Evolutionary conservation across 2,329 filamentous ascomycete genomes (phyloP).

Genomic region (Teratosphaeria epicoccoides): DNA sequence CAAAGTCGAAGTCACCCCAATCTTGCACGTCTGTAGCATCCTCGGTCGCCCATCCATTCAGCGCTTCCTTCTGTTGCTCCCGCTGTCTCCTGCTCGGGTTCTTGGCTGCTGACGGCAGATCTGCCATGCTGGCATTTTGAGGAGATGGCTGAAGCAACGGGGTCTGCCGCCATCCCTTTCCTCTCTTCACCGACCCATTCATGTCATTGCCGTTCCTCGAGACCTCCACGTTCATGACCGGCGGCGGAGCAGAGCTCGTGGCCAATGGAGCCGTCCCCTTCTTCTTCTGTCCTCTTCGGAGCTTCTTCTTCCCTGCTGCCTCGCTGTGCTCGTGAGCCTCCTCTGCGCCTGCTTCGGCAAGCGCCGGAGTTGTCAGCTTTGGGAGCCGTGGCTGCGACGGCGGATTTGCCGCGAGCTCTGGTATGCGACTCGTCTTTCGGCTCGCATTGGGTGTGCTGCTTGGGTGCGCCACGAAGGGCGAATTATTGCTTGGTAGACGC

Average conservation of each 20-base stretch:
- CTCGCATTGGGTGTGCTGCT: conserved; percentile 6
- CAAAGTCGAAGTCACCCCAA: conserved; percentile 89
- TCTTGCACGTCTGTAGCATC: conserved; percentile 92
- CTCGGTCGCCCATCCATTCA: conserved; percentile 81
- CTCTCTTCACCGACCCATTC: conserved; percentile 34
- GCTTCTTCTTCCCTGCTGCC: conserved; percentile 35
- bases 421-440: conserved; percentile 9
- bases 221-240: conserved; percentile 25
- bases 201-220: conserved; percentile 28
- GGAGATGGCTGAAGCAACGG: conserved; percentile 54
- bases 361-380: neutral
- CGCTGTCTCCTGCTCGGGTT: conserved; percentile 36
- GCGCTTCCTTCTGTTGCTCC: conserved; percentile 36
- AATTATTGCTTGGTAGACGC: conserved; percentile 26
- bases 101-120: conserved; percentile 10
- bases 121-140: conserved; percentile 28
- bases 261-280: conserved; percentile 16
- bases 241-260: conserved; percentile 15
- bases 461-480: conserved; percentile 28
- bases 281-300: conserved; percentile 36
- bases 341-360: neutral
- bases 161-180: conserved; percentile 58
- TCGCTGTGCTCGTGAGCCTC: conserved; percentile 6
- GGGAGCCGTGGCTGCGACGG: neutral
- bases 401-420: neutral